Base-by-base conservation (phyloP, 768 basidiomycete species). In the Boletus subcaerulescens region DNA sequence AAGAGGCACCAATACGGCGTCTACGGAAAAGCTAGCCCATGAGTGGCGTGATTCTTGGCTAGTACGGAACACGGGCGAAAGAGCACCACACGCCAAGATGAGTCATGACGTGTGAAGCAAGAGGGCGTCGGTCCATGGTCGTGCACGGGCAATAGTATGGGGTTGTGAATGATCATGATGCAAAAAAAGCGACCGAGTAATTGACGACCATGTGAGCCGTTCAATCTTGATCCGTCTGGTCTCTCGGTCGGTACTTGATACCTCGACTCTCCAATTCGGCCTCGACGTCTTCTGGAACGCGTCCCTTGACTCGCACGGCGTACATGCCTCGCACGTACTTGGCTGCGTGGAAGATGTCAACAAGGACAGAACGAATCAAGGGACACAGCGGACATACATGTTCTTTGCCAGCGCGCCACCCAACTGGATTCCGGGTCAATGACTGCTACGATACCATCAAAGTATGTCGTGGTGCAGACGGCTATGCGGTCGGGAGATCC, bases 381-480 rank as follows among this genome's bases (percentile, higher is more conserved):
- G 22, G 31, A 18, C n/a, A 11, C 14, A 20, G 44, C 51, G 31
- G 40, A 79, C 87, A 58, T 62, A 95, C 96, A 84, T 61, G 89
- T 93, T 68, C 96, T 76, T 71, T 99, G 95, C 94, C 95, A 99
- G 61, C 90, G 82, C 8, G 91, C 91, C 7, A 98, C 94, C 97
- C 97, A 99, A 68, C 91, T 93, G 45, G 80, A 80, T 61, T 91
- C 86, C 3, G 95, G 88, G 63, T 91, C 84, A 42, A 93, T 84
- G 45, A 93, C 83, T 0, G 94, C 84, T 59, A 98, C 91, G 38
- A 93, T 79, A 13, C 97, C 97, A 61, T 98, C 96, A 61, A 91
- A 99, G 60, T 91, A 86, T 2, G 89, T 85, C 24, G 93, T 95
- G 11, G 96, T 99, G 70, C 94, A 98, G 45, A 82, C 78, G 12